phyloP scores from a whole-genome alignment of 2,329 filamentous ascomycete genomes.

The Xylaria hypoxylon region DNA sequence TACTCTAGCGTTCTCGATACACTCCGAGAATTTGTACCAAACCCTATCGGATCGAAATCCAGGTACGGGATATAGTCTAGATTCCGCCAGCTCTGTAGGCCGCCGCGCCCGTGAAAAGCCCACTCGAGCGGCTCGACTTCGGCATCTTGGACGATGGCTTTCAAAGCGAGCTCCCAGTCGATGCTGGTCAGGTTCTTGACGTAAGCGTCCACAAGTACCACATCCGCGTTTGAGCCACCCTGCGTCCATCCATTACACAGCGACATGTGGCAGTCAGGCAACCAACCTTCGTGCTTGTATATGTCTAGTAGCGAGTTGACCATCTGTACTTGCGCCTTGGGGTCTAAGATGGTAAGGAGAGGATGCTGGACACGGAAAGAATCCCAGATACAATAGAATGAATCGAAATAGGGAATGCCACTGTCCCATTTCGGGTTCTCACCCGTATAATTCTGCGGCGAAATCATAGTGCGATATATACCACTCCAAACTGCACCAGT shows the following conservation, averaged over 20 bases:
- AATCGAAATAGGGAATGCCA: constrained; percentile 73
- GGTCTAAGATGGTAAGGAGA: constrained; percentile 72
- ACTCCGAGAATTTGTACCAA: constrained; percentile 71
- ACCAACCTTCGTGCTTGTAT: constrained; percentile 72
- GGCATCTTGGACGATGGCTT: constrained; percentile 73
- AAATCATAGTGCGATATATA: constrained; percentile 70
- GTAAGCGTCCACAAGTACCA: constrained; percentile 71
- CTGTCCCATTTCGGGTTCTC: constrained; percentile 73
- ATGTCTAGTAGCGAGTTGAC: constrained; percentile 73
- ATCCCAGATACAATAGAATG: constrained; percentile 70
- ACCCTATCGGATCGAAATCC: constrained; percentile 68
- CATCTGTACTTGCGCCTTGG: constrained; percentile 68
- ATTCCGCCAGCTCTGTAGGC: constrained; percentile 72
- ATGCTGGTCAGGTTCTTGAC: constrained; percentile 71
- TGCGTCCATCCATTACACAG: constrained; percentile 75
- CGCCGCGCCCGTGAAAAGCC: constrained; percentile 74
- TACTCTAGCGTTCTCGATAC: constrained; percentile 77
- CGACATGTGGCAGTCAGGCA: constrained; percentile 77
- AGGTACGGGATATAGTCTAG: constrained; percentile 73
- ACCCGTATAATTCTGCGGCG: constrained; percentile 74
- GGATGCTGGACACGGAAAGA: constrained; percentile 72
- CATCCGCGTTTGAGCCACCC: constrained; percentile 75
- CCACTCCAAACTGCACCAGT: constrained; percentile 65
- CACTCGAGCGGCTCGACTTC: constrained; percentile 71
- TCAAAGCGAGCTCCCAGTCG: constrained; percentile 70